These are phyloP conservation scores for Zarea fungicola DNA, from an alignment of 2,329 filamentous ascomycete genomes.

Conservation along the genomic window DNA sequence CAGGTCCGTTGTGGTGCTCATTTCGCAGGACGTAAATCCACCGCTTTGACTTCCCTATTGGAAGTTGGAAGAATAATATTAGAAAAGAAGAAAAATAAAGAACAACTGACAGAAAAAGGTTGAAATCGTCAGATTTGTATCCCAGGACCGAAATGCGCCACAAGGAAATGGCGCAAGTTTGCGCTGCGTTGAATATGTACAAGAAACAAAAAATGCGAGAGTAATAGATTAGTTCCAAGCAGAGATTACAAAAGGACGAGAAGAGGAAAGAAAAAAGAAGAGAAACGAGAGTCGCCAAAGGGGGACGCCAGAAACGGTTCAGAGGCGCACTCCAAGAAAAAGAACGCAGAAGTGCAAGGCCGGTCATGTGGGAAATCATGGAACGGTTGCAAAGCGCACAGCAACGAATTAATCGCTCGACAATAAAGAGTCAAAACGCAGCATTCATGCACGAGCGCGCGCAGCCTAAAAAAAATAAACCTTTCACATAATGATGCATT, in stretches of 20 bases:
- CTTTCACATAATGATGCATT: constrained; percentile 55
- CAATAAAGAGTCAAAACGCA: too few species aligned
- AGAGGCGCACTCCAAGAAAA: neutral
- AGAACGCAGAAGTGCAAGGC: neutral
- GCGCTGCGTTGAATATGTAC: constrained; percentile 10
- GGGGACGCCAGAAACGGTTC: neutral
- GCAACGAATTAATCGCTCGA: too few species aligned
- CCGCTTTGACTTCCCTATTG: neutral
- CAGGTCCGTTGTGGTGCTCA: neutral
- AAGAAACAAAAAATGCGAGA: constrained; percentile 9
- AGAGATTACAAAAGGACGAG: neutral
- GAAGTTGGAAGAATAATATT: neutral
- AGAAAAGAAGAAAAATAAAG: neutral
- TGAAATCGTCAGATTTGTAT: constrained; percentile 10
- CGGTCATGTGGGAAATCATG: neutral
- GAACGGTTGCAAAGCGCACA: neutral
- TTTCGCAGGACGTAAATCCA: neutral
- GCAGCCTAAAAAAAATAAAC: neutral
- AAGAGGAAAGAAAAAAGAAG: neutral
- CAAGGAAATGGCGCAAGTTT: neutral
- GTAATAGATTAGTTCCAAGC: constrained; percentile 4
- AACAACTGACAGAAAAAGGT: neutral
- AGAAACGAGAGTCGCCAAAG: neutral
- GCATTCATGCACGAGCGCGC: neutral
- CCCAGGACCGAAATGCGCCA: constrained; percentile 1